Evolutionary conservation across 192 early-diverging fungal species (phyloP).

Genomic region (Thamnidium elegans): DNA sequence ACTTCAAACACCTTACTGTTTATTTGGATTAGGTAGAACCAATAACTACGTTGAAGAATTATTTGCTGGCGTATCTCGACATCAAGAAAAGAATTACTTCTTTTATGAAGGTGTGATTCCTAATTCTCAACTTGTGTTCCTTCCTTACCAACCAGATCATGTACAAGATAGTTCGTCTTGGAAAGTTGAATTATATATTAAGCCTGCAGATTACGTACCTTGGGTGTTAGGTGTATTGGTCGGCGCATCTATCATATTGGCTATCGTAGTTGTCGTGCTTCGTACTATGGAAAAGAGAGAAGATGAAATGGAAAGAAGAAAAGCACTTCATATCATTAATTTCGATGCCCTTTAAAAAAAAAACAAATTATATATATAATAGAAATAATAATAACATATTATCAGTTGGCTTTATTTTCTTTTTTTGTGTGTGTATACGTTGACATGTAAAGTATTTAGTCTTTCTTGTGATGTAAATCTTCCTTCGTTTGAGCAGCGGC

Average conservation of each 20-base stretch:
- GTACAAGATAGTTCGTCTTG: conserved; percentile 55
- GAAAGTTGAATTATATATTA: conserved; percentile 87
- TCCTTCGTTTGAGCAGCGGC: conserved; percentile 37
- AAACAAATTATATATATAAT: not conserved
- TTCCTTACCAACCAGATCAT: conserved; percentile 66
- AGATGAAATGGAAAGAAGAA: conserved; percentile 74
- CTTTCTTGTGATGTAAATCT: conserved; percentile 25
- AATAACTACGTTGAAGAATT: conserved; percentile 96
- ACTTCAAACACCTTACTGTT: conserved; percentile 74
- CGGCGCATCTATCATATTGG: conserved; percentile 67
- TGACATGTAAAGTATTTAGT: conserved; percentile 16
- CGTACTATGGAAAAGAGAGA: conserved; percentile 81
- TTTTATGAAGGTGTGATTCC: conserved; percentile 87
- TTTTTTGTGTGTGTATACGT: not conserved
- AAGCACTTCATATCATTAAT: conserved; percentile 81
- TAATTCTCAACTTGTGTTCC: conserved; percentile 86
- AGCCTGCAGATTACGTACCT: conserved; percentile 77
- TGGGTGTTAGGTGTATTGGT: conserved; percentile 79
- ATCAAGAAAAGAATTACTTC: conserved; percentile 58
- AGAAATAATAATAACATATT: not conserved
- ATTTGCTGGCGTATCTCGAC: conserved; percentile 75
- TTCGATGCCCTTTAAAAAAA: conserved; percentile 79
- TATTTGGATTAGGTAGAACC: conserved; percentile 88
- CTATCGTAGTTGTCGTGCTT: conserved; percentile 65
- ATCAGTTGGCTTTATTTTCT: not conserved